Percentiles rank a stretch among this genome's conserved stretches.
Evolutionary conservation across 345 rosid genomes (phyloP).

Genomic region (Zanthoxylum bungeanum): DNA sequence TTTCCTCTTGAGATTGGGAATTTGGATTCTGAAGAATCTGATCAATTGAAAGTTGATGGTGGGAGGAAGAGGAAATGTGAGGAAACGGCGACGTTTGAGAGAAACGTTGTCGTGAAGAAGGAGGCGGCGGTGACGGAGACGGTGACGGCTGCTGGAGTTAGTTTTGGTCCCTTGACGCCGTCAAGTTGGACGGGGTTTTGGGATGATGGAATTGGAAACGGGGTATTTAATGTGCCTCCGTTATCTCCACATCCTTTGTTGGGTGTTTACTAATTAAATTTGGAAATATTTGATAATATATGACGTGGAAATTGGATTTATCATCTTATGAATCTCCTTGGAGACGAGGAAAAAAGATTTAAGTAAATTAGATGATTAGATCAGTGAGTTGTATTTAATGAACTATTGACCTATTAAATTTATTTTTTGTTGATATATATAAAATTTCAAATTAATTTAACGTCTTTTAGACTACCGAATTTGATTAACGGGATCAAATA

Average conservation of each 20-base stretch:
- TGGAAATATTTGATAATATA: no score
- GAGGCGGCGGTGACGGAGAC: no score
- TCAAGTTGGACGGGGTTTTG: conserved; percentile 85
- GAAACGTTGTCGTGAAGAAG: conserved; percentile 7
- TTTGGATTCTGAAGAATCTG: conserved; percentile 12
- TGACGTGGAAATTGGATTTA: no score
- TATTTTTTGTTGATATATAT: no score
- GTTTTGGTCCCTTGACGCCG: conserved; percentile 90
- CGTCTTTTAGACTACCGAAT: no score
- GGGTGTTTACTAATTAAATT: background rate
- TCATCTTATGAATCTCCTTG: no score
- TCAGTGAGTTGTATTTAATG: no score
- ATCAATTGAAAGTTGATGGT: conserved; percentile 13
- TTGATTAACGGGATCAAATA: no score
- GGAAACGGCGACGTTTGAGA: conserved; percentile 21
- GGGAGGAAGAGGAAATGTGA: conserved; percentile 39
- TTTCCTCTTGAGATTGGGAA: conserved; percentile 75
- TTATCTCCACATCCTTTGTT: conserved; percentile 68
- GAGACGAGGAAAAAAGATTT: no score
- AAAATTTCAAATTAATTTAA: no score
- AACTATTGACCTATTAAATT: no score
- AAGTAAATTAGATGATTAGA: no score
- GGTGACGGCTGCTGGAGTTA: conserved; percentile 7
- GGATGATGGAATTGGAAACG: conserved; percentile 62
- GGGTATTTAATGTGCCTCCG: conserved; percentile 75